Percentiles rank a stretch among this genome's conserved stretches.
phyloP scores from a whole-genome alignment of 2,329 filamentous ascomycete species.

The Aurifilum marmelostoma region DNA sequence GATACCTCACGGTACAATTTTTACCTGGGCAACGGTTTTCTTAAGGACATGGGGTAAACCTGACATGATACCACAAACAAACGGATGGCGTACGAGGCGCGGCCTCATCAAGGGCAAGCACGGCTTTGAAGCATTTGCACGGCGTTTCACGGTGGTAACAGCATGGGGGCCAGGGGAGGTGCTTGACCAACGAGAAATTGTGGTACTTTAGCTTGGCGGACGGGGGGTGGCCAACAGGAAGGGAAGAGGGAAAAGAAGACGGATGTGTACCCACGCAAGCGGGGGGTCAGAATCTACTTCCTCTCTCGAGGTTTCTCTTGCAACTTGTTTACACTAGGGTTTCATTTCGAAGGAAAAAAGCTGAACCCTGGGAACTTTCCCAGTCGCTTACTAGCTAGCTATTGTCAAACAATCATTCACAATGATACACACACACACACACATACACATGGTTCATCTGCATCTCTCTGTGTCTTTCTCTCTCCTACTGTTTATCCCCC shows the following conservation, averaged over 20 bases:
- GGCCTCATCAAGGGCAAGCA: neutral
- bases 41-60: conserved; percentile 6
- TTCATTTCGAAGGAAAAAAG: neutral
- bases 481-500: neutral
- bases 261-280: neutral
- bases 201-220: neutral
- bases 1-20: conserved; percentile 28
- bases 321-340: neutral
- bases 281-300: too few species aligned
- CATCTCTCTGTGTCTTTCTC: too few species aligned
- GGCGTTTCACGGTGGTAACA: conserved; percentile 15
- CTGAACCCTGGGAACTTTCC: too few species aligned
- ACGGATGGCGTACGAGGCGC: conserved; percentile 12
- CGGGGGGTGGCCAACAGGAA: neutral
- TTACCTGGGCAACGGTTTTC: conserved; percentile 14
- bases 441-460: neutral
- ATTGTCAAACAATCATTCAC: neutral
- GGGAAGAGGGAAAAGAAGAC: neutral
- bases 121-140: conserved; percentile 18
- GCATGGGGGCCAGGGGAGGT: neutral
- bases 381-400: neutral
- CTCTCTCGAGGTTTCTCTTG: neutral
- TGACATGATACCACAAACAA: conserved; percentile 21
- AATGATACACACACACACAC: neutral
- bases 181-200: neutral